Base-by-base conservation (phyloP, 371 early-diverging fungal species). In the Zancudomyces culisetae region DNA sequence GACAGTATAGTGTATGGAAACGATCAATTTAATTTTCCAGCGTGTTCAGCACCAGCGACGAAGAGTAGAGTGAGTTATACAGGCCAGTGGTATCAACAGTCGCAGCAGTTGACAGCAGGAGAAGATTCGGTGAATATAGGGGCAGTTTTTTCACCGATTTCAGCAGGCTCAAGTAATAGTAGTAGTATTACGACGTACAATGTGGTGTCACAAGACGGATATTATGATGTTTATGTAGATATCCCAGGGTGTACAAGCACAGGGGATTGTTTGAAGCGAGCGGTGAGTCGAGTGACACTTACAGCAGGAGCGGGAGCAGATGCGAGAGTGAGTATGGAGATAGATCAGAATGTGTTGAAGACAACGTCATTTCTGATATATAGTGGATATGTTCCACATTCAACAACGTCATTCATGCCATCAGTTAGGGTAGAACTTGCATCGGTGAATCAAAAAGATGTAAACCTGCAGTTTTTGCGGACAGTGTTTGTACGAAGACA, bases 211-310 rank as follows among this genome's bases (percentile, higher is more conserved):
- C 81, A 81, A 51, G 55, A 76, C 13, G 84, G 84, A 18, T 64
- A 66, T 41, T 83, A 83, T 45, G 67, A 76, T 21, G 74, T 81
- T 1, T 67, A 69, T 35, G 40, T 81, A 42, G 70, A 71, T 52
- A 69, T 75, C 1, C 83, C 84, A 18, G 70, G 69, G 21, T 83
- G 83, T 53, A 69, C 74, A 27, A 53, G 72, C 49, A 71, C 71
- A 23, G 60, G 64, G 28, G 61, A 68, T n/a, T 79, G 80, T 42
- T 30, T 43, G 6, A 58, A 55, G 30, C 70, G 80, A 20, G 63
- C 69, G 0, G 57, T 67, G 21, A 71, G 74, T 23, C 64, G 69
- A 49, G 60, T 80, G 8, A 63, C 26, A 40, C 56, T 75, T 0
- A 51, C 49, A 20, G 54, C 59, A n/a, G 47, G 50, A 2, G 45